Percentiles rank a stretch among this genome's conserved stretches.
Evolutionary conservation across 164 flowering plant species (phyloP).

Genomic region (Sextonia rubra): DNA sequence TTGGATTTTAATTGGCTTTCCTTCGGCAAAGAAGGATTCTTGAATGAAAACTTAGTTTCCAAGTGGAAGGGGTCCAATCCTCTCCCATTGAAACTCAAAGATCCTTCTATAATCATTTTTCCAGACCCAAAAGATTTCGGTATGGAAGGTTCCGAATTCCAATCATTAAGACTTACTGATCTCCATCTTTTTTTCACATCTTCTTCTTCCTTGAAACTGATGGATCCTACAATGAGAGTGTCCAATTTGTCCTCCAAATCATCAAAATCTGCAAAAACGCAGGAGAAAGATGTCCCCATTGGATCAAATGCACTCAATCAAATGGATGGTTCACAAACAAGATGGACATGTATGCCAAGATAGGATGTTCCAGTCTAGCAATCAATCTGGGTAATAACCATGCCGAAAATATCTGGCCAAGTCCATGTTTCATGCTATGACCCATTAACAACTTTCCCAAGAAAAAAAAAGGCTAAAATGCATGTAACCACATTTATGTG

Average conservation of each 20-base stretch:
- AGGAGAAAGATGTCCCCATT: slow-evolving; percentile 60
- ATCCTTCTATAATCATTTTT: slow-evolving; percentile 33
- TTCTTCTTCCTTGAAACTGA: slow-evolving; percentile 43
- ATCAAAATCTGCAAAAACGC: slow-evolving; percentile 37
- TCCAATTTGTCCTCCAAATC: slow-evolving; percentile 26
- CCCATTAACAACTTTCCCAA: too few species aligned
- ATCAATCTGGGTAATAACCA: too few species aligned
- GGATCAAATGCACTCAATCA: slow-evolving; percentile 9
- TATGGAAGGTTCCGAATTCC: slow-evolving; percentile 39
- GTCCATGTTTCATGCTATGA: too few species aligned
- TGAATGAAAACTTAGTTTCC: slow-evolving; percentile 37
- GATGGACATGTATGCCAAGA: too few species aligned
- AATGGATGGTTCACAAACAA: not conserved
- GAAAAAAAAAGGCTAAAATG: too few species aligned
- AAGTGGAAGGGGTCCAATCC: slow-evolving; percentile 15
- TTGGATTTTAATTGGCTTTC: slow-evolving; percentile 7
- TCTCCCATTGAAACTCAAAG: slow-evolving; percentile 47
- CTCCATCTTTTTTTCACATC: slow-evolving; percentile 31
- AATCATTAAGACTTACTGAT: slow-evolving; percentile 52
- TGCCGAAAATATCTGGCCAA: too few species aligned
- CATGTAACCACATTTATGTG: too few species aligned
- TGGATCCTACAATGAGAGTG: slow-evolving; percentile 48
- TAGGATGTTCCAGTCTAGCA: too few species aligned
- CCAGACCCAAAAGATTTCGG: slow-evolving; percentile 28
- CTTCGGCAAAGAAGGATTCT: slow-evolving; percentile 14